phyloP scores from a whole-genome alignment of 148 eudicot genomes.

The Silene uniflora region DNA sequence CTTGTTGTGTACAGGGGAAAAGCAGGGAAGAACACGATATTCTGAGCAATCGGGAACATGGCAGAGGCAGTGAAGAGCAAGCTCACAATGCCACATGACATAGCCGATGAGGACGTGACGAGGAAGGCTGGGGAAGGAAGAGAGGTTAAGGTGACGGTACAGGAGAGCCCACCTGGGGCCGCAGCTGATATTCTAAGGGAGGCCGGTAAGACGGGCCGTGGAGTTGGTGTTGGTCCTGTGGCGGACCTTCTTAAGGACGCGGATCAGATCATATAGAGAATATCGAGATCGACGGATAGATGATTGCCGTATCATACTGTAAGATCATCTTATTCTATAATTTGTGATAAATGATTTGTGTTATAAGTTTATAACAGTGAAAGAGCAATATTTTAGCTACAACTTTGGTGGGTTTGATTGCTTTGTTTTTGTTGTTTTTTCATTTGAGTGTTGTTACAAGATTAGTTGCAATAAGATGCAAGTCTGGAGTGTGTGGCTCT shows the following conservation, averaged over 20 bases:
- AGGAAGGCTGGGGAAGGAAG: conserved; percentile 6
- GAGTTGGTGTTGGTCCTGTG: conserved; percentile 11
- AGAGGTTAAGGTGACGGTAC: no score
- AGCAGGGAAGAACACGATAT: conserved; percentile 32
- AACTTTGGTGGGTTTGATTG: no score
- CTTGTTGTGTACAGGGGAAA: conserved; percentile 26
- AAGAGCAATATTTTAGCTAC: no score
- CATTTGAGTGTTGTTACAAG: no score
- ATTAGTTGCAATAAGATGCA: no score
- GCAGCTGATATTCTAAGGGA: conserved; percentile 21
- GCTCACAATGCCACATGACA: conserved; percentile 35
- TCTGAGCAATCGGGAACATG: no score
- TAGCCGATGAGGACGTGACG: conserved; percentile 11
- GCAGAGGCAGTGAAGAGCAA: conserved; percentile 46
- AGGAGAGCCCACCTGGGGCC: conserved; percentile 34
- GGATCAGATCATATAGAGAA: conserved; percentile 41
- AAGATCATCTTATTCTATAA: no score
- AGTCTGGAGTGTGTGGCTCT: neutral
- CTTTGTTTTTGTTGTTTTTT: no score
- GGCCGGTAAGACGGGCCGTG: neutral
- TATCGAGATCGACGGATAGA: no score
- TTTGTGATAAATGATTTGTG: no score
- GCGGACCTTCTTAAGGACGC: conserved; percentile 34
- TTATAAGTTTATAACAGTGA: no score
- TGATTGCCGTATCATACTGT: no score